Evolutionary conservation across 2,329 filamentous ascomycete genomes (phyloP).

Genomic region (Teratosphaeria zuluensis): DNA sequence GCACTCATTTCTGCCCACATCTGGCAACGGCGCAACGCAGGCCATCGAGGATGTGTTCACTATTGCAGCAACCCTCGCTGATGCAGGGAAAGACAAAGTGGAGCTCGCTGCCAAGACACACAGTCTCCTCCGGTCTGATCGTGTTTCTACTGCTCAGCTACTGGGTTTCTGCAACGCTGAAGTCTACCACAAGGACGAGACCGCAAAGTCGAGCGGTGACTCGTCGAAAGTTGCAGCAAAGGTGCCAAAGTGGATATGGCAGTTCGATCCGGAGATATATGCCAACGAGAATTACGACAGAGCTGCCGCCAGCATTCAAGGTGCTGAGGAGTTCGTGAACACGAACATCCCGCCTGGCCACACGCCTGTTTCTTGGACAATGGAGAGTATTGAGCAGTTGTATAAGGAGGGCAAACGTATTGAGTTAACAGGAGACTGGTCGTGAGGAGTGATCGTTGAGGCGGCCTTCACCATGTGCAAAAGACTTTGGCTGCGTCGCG

Average conservation of each 20-base stretch:
- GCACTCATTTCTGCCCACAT: conserved; percentile 45
- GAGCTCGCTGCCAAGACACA: conserved; percentile 22
- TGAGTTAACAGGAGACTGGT: conserved; percentile 14
- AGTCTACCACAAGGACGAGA: conserved; percentile 13
- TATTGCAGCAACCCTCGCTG: conserved; percentile 35
- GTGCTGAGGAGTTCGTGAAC: conserved; percentile 8
- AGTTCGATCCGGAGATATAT: conserved; percentile 7
- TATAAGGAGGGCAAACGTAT: conserved; percentile 9
- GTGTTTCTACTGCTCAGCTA: conserved; percentile 14
- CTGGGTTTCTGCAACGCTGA: conserved; percentile 15
- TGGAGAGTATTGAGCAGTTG: conserved; percentile 10
- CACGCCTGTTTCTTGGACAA: conserved; percentile 8
- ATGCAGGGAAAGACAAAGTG: conserved; percentile 33
- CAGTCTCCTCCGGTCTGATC: conserved; percentile 21
- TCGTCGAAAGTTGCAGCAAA: conserved; percentile 8
- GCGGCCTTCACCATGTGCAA: too few relatives aligned
- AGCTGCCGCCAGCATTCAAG: conserved; percentile 7
- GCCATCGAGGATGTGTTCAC: conserved; percentile 45
- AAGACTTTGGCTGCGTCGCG: too few relatives aligned
- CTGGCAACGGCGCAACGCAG: conserved; percentile 45
- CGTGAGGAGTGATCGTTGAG: background rate
- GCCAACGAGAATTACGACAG: conserved; percentile 10
- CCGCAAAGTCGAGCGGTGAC: conserved; percentile 8
- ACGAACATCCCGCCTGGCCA: conserved; percentile 13
- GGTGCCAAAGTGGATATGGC: conserved; percentile 13